Base-by-base conservation (phyloP, 23 red algal species). In the Gracilaria vermiculophylla region DNA sequence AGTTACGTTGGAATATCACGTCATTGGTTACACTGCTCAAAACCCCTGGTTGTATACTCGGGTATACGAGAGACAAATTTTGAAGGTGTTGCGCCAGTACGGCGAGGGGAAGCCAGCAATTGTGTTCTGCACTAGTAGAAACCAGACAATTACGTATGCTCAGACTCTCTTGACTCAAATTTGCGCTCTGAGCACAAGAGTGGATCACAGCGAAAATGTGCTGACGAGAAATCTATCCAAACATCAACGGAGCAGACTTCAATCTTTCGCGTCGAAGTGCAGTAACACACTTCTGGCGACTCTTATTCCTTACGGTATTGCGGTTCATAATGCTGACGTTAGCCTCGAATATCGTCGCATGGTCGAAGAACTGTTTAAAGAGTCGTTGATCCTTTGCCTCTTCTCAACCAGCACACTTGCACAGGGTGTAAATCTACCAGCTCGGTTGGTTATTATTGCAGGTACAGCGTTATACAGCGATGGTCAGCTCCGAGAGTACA, bases 361-460 rank as follows among this genome's bases (percentile, higher is more conserved):
- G n/a, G 67, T 95, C n/a, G 92, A 95, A 45, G 33, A 71, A 31
- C 29, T 95, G 33, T 95, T 90, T 52, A 76, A 72, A 34, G 54
- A 69, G 24, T 73, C 52, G 9, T 32, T 90, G 66, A 48, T 95
- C 12, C 57, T 58, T 13, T 76, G 77, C 51, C 52, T 95, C 32
- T 95, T 83, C 52, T 87, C 82, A 19, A 95, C 92, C 28, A 88
- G 82, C 17, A 95, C 92, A 35, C 86, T 95, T 65, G 92, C 92
- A 11, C 82, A 88, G 40, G 92, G 92, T 17, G 92, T 95, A n/a
- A 95, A 95, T 75, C 73, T 95, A 34, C 92, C 92, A 5, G 92
- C 92, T 28, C 74, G 77, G 13, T 80, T 95, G n/a, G 92, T 95
- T 36, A 52, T 95, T 27, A 73, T 95, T 36, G 84, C 77, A n/a